These are phyloP conservation scores for Aspergillus aculeatinus DNA, from an alignment of 2,329 filamentous ascomycete species.

Conservation along the genomic window DNA sequence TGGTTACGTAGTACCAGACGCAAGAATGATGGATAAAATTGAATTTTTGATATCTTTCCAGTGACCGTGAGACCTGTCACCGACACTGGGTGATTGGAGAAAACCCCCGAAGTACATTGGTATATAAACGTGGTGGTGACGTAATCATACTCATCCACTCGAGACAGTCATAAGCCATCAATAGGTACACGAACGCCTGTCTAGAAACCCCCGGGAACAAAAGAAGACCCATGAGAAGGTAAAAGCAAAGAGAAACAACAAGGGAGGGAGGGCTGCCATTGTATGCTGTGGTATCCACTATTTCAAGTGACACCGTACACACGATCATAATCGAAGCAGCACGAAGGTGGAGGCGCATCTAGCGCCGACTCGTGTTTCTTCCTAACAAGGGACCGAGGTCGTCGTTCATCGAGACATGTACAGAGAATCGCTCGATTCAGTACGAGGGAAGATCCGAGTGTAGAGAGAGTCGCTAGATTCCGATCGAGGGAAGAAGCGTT, in stretches of 20 bases:
- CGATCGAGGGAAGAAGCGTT: slow-evolving; percentile 37
- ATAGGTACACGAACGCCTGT: slow-evolving; percentile 7
- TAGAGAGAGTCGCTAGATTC: slow-evolving; percentile 39
- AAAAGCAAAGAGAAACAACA: not conserved
- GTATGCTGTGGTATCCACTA: not conserved
- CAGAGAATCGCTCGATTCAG: slow-evolving; percentile 38
- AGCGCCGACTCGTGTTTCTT: slow-evolving; percentile 7
- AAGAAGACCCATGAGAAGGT: not conserved
- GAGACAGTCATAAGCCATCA: slow-evolving; percentile 6
- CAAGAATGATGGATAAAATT: not conserved
- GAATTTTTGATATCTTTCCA: not conserved
- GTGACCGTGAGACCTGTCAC: not conserved
- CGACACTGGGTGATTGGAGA: not conserved
- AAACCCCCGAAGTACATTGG: slow-evolving; percentile 4
- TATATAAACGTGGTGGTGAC: slow-evolving; percentile 2
- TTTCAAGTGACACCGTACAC: slow-evolving; percentile 1
- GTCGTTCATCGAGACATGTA: slow-evolving; percentile 31
- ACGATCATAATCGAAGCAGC: slow-evolving; percentile 3
- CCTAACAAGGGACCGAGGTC: not conserved
- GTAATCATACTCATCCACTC: not conserved
- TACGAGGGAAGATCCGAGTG: slow-evolving; percentile 36
- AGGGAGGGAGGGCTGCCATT: not conserved
- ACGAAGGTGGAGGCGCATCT: not conserved
- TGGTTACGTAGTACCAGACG: not conserved
- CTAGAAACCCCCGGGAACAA: slow-evolving; percentile 4